Conservation (phyloP, 1,139 yeast genomes). For the Protomyces arabidopsidicola region DNA sequence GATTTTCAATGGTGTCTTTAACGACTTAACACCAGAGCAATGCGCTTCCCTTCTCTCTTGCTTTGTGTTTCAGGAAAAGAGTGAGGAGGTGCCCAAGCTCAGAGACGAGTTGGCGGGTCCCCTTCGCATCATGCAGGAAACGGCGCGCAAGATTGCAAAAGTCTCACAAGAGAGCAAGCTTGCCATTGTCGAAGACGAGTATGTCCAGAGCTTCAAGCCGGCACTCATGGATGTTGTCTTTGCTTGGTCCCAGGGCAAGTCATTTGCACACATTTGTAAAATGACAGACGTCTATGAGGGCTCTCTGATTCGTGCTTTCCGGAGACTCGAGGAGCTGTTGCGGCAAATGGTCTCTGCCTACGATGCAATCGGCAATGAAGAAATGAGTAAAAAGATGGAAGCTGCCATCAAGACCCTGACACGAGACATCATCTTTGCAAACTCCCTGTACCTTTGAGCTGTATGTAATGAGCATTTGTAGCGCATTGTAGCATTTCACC, state of each 20-base stretch:
- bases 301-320: slow-evolving; percentile 85
- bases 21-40: slow-evolving; percentile 79
- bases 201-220: slow-evolving; percentile 81
- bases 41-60: slow-evolving; percentile 89
- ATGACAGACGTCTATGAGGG: slow-evolving; percentile 99
- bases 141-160: slow-evolving; percentile 86
- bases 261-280: slow-evolving; percentile 93
- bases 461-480: not conserved
- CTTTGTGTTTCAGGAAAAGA: slow-evolving; percentile 94
- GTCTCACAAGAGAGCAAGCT: slow-evolving; percentile 83
- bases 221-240: slow-evolving; percentile 95
- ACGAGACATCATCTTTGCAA: slow-evolving; percentile 91
- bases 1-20: slow-evolving; percentile 91
- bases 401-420: slow-evolving; percentile 78
- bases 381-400: slow-evolving; percentile 82
- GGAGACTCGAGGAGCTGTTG: slow-evolving; percentile 86
- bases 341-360: slow-evolving; percentile 66
- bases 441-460: slow-evolving; percentile 4
- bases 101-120: slow-evolving; percentile 89
- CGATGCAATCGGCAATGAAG: slow-evolving; percentile 42
- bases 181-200: slow-evolving; percentile 84
- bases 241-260: slow-evolving; percentile 95
- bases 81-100: slow-evolving; percentile 70
- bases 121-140: slow-evolving; percentile 74
- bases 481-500: not conserved